Evolutionary conservation across 495 filamentous ascomycete genomes (phyloP).

Genomic region (Hypoxylon intermedium): DNA sequence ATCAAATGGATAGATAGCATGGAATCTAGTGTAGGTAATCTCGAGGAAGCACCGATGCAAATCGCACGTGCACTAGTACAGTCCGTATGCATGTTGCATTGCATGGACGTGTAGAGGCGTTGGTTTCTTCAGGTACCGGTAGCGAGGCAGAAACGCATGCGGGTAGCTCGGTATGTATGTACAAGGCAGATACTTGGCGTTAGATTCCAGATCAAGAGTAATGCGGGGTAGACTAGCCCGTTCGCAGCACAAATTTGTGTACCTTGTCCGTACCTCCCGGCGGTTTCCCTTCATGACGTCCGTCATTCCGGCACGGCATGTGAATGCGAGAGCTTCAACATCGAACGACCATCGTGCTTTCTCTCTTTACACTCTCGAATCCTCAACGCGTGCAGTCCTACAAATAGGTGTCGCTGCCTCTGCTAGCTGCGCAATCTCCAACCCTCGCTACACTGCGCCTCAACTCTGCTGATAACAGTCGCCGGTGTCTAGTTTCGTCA

Average conservation of each 20-base stretch:
- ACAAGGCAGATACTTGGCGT: constrained; percentile 6
- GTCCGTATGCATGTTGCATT: neutral
- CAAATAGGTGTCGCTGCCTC: neutral
- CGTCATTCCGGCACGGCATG: constrained; percentile 1
- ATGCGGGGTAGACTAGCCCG: constrained; percentile 16
- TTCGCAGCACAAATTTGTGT: neutral
- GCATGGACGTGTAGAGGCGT: neutral
- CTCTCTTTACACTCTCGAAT: too few species aligned
- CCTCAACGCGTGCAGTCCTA: too few species aligned
- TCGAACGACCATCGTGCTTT: constrained; percentile 9
- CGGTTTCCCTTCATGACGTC: constrained; percentile 1
- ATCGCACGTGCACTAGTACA: too few species aligned
- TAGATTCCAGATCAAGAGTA: neutral
- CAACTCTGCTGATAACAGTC: constrained; percentile 4
- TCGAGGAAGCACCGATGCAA: neutral
- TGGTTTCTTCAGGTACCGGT: neutral
- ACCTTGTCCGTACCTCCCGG: constrained; percentile 3
- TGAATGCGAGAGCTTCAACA: constrained; percentile 10
- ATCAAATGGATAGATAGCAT: neutral
- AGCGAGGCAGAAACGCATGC: neutral
- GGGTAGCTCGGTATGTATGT: neutral
- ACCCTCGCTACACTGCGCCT: constrained; percentile 9
- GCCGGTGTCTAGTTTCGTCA: neutral
- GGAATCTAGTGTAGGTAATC: neutral
- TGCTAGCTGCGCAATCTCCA: constrained; percentile 10